phyloP scores from a whole-genome alignment of 805 yeast species.

The Candida vartiovaarae region DNA sequence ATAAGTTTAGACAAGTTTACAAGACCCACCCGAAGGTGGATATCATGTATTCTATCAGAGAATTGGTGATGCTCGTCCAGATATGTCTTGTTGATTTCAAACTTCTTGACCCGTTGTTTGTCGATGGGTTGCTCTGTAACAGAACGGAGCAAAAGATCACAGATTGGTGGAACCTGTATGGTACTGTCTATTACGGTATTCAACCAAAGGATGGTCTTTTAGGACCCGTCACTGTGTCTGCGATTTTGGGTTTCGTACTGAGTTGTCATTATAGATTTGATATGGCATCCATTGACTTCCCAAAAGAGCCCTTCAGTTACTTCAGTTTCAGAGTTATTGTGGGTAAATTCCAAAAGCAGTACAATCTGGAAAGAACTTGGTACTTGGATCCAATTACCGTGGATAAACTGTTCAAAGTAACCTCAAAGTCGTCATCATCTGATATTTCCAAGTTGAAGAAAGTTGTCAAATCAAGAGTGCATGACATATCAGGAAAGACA shows the following conservation, averaged over 20 bases:
- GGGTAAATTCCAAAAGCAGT: conserved; percentile 71
- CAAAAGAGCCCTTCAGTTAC: conserved; percentile 84
- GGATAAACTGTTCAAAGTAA: conserved; percentile 38
- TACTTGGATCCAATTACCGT: conserved; percentile 53
- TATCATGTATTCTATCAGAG: conserved; percentile 29
- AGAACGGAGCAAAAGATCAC: conserved; percentile 64
- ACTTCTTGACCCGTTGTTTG: conserved; percentile 55
- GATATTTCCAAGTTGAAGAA: conserved; percentile 49
- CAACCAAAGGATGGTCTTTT: conserved; percentile 44
- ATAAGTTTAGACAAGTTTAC: conserved; percentile 74
- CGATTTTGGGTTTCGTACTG: conserved; percentile 69
- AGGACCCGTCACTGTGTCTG: conserved; percentile 66
- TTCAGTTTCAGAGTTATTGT: conserved; percentile 62
- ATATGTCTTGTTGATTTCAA: conserved; percentile 72
- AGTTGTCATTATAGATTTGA: conserved; percentile 62
- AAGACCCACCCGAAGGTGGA: conserved; percentile 39
- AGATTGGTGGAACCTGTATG: conserved; percentile 80
- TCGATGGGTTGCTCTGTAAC: conserved; percentile 82
- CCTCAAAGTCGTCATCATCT: conserved; percentile 36
- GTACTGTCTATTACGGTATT: conserved; percentile 36
- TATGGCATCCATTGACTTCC: conserved; percentile 47
- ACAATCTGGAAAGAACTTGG: conserved; percentile 42
- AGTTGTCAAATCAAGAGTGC: conserved; percentile 67
- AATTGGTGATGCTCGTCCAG: conserved; percentile 69
- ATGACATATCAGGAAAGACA: conserved; percentile 46